Base-by-base conservation (phyloP, 2,329 filamentous ascomycete species). In the Cladosporium austrohemisphaericum region DNA sequence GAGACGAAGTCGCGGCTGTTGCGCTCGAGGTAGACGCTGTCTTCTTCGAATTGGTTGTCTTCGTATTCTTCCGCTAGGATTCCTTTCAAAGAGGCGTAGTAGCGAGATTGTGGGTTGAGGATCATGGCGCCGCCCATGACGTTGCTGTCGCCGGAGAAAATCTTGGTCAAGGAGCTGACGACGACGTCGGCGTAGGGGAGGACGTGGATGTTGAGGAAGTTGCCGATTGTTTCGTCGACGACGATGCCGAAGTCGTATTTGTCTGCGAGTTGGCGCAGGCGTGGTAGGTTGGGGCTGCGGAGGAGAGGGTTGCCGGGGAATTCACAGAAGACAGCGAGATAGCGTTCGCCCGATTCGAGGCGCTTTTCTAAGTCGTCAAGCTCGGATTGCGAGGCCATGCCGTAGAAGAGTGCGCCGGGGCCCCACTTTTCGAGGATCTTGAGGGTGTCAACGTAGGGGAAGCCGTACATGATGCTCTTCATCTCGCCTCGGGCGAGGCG, bases 61-160 rank as follows among this genome's bases (percentile, higher is more conserved):
- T 95, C 88, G 65, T 86, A 93, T 35, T 86, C 80, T 7, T 68
- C 65, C 4, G 71, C 69, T 65, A 88, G 80, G n/a, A 76, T 75
- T 4, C 73, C 64, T 64, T 89, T 92, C n/a, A 98, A 69, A 0
- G 70, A 59, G 2, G 66, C 49, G 66, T 95, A 95, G 69, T 85
- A 86, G 37, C 72, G 80, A n/a, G 83, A 75, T 50, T 83, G 79
- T 0, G 82, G 80, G 54, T 85, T 85, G 45, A 85, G 68, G 13
- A 85, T 76, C 11, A 76, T 73, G 56, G 79, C 75, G 51, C 93
- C 93, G 51, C 91, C 93, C 92, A 97, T 97, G 57, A 98, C 93
- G 67, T 98, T 97, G 67, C 88, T 93, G 69, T 96, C 93, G 43
- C 93, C 93, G 49, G 89, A 95, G 71, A 98, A 98, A 47, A 97